Percentiles rank a stretch among this genome's conserved stretches.
These are phyloP conservation scores for Teunomyces barrocoloradensis DNA, from an alignment of 805 yeast species.

Conservation along the genomic window DNA sequence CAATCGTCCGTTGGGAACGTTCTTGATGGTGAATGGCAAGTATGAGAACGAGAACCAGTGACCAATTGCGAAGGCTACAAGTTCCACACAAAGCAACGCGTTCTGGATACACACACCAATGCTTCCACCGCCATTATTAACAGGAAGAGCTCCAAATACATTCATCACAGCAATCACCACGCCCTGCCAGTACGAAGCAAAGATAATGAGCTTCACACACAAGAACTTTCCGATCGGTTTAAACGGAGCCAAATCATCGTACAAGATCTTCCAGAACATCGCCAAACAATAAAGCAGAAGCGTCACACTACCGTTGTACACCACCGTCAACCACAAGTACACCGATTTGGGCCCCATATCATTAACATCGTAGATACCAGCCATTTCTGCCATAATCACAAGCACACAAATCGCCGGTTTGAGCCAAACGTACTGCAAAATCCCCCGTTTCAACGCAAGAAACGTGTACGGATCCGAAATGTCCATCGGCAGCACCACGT, in stretches of 20 bases:
- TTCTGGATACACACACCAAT: conserved; percentile 69
- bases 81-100: conserved; percentile 75
- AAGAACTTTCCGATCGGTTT: conserved; percentile 90
- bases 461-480: conserved; percentile 84
- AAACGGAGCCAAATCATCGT: conserved; percentile 69
- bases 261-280: conserved; percentile 89
- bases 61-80: conserved; percentile 82
- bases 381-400: conserved; percentile 45
- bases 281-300: conserved; percentile 82
- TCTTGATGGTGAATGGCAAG: conserved; percentile 60
- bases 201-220: conserved; percentile 89
- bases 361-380: conserved; percentile 51
- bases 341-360: conserved; percentile 47
- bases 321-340: conserved; percentile 61
- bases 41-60: conserved; percentile 86
- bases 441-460: conserved; percentile 73
- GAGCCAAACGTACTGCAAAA: conserved; percentile 92
- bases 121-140: conserved; percentile 24
- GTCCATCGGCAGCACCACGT: conserved; percentile 59
- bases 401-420: conserved; percentile 76
- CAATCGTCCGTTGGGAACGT: conserved; percentile 67
- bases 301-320: conserved; percentile 79
- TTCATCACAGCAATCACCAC: conserved; percentile 53
- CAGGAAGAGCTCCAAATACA: conserved; percentile 45
- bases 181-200: conserved; percentile 99